Evolutionary conservation across 345 rosid species (phyloP).

Genomic region (Gossypium stocksii): DNA sequence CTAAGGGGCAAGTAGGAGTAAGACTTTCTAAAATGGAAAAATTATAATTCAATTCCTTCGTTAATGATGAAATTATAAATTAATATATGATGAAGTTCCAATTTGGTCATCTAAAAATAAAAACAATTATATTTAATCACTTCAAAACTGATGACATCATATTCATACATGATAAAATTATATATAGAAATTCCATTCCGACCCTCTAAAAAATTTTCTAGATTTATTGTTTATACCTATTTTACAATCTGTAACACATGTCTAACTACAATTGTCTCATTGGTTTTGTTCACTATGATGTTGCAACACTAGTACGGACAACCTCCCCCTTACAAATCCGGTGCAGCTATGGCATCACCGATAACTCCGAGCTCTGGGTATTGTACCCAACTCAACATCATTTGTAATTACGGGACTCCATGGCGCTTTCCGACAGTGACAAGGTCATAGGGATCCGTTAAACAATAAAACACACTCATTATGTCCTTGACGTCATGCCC

Average conservation of each 20-base stretch:
- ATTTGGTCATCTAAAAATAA: too few species aligned
- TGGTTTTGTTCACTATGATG: neutral
- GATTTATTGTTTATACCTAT: neutral
- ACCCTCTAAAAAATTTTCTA: neutral
- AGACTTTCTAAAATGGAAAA: too few species aligned
- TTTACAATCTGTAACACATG: too few species aligned
- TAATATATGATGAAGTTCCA: too few species aligned
- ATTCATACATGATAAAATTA: too few species aligned
- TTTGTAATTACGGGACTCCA: neutral
- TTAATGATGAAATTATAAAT: too few species aligned
- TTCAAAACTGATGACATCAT: too few species aligned
- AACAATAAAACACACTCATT: neutral
- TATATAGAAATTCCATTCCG: too few species aligned
- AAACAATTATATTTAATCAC: too few species aligned
- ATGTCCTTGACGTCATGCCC: neutral
- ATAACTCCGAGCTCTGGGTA: conserved; percentile 3
- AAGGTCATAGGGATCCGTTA: neutral
- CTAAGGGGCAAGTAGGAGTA: too few species aligned
- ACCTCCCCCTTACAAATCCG: neutral
- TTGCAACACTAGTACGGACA: conserved; percentile 3
- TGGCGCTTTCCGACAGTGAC: conserved; percentile 8
- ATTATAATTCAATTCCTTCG: too few species aligned
- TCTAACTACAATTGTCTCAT: neutral
- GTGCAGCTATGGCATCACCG: neutral
- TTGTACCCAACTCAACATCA: neutral